Base-by-base conservation (phyloP, 306 rosid species). In the Medicago lupulina region DNA sequence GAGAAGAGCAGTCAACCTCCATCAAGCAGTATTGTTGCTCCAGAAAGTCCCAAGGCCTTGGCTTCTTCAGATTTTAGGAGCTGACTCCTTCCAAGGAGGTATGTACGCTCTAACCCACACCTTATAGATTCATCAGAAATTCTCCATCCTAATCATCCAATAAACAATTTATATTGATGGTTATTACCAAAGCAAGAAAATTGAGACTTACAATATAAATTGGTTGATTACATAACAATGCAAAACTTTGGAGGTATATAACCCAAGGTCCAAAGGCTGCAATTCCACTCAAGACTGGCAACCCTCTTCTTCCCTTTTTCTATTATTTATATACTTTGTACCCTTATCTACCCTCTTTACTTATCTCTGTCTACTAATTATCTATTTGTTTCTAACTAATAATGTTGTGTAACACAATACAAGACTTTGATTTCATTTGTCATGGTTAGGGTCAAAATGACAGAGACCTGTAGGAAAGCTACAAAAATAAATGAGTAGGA, bases 71-170 rank as follows among this genome's bases (percentile, higher is more conserved):
- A 74, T 25, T 92, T 78, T 54, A 95, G 85, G 80, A 95, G 82
- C 63, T 95, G 97, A 81, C 97, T 89, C 83, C 98, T 89, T 75
- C 98, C 97, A 53, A 86, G 85, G 76, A 95, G 83, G 70, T 41
- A 73, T 50, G 95, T 84, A 70, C 25, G 39, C 88, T 92, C 88
- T 78, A 92, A 79, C 74, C 98, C 97, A 70, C 74, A 59, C 78
- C 83, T 83, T 14, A 92, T 86, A 31, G 97, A 94, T 69, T 39
- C 83, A 44, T 94, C 89, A 13, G 95, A 85, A 79, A 90, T 81
- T 76, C 49, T 83, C 98, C 92, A 92, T 34, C 98, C 98, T 92
- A 76, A 73, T 78, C 41, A 84, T 60, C 34, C 64, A 62, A 55
- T 31, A 75, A 62, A 73, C 78, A 55, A 73, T 66, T 81, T 65